Conservation (phyloP, 371 early-diverging fungal species). For the Mucor circinelloides region DNA sequence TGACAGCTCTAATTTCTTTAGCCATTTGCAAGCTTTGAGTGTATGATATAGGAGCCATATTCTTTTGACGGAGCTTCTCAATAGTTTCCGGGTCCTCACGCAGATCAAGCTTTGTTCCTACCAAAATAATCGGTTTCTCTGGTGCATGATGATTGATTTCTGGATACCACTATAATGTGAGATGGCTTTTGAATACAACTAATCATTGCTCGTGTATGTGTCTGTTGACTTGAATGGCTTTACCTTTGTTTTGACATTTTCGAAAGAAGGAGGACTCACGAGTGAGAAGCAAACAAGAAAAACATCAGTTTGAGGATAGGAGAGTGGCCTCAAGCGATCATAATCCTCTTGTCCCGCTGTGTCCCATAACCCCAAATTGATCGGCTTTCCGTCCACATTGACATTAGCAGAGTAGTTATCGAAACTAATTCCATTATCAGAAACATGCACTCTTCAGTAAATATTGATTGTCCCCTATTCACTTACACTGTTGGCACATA, state of each 20-base stretch:
- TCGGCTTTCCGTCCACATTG: constrained; percentile 84
- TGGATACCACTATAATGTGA: constrained; percentile 58
- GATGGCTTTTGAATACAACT: not conserved
- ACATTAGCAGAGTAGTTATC: constrained; percentile 88
- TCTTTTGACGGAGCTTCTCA: constrained; percentile 64
- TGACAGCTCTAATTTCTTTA: constrained; percentile 79
- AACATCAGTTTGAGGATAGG: constrained; percentile 90
- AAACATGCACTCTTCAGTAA: not conserved
- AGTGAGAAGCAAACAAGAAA: constrained; percentile 88
- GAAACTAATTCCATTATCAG: constrained; percentile 44
- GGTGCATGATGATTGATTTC: constrained; percentile 67
- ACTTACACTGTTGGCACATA: constrained; percentile 79
- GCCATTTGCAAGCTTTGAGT: constrained; percentile 73
- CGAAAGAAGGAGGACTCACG: constrained; percentile 76
- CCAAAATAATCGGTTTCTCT: constrained; percentile 66
- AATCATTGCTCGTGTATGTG: not conserved
- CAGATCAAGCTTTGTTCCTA: constrained; percentile 74
- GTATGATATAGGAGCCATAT: constrained; percentile 74
- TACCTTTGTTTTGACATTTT: constrained; percentile 84
- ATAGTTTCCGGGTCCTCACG: constrained; percentile 62
- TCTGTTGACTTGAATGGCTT: not conserved
- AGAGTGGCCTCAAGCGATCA: constrained; percentile 80
- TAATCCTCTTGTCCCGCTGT: constrained; percentile 93
- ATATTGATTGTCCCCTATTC: not conserved
- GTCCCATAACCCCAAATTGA: constrained; percentile 89